Base-by-base conservation (phyloP, 2,329 filamentous ascomycete species). In the Nemania sp. region DNA sequence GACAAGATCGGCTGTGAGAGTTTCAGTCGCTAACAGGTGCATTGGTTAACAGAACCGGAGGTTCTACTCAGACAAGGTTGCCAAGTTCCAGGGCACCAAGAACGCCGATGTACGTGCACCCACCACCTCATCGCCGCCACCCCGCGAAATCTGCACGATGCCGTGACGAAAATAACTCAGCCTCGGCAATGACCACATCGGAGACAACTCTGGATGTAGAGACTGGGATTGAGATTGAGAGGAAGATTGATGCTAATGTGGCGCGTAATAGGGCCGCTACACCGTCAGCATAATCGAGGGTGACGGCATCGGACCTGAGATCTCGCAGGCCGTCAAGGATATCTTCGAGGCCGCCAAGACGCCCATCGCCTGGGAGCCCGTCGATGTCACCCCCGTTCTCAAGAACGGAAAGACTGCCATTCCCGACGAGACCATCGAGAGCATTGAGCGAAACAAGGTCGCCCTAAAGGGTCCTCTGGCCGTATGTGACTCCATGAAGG, bases 301-400 rank as follows among this genome's bases (percentile, higher is more conserved):
- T 77, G 95, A 99, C 72, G 94, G 94, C 73, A 99, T 99, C 73
- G 94, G 94, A 59, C 94, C 94, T 62, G 93, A 99, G 80, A 99
- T 99, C 72, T 86, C 94, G 63, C 87, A 96, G 77, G 95, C 94
- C 45, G 92, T 99, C 71, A 99, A 97, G 86, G 90, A 97, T 75
- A 99, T 99, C 77, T 99, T 97, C 80, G 82, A 86, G 69, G 94
- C 94, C 68, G 94, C 94, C 68, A 90, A 95, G 90, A 84, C 89
- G 57, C 94, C 94, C 60, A 88, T 99, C 75, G 86, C 92, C 73
- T 99, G 94, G 94, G 95, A 99, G 76, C 87, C 92, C 60, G 88
- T 97, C 71, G 94, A 97, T 75, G 94, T 99, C 63, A 96, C 91
- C 51, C 94, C 94, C 60, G 89, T 88, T 68, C 76, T 99, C 65